Evolutionary conservation across 208 protist genomes (phyloP).

Genomic region (Trypanosomatidae sp.): DNA sequence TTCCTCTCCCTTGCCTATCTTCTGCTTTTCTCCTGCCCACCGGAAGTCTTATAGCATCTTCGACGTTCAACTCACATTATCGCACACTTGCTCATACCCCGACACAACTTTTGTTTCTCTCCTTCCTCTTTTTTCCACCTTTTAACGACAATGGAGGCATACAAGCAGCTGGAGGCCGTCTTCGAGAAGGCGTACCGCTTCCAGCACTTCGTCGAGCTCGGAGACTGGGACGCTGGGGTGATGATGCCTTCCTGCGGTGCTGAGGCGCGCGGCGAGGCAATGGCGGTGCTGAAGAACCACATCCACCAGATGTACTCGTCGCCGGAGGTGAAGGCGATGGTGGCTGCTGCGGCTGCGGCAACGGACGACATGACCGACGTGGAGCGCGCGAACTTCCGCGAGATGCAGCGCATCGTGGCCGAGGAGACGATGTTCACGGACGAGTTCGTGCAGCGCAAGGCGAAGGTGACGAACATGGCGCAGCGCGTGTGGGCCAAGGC

Average conservation of each 20-base stretch:
- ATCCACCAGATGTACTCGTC: constrained; percentile 52
- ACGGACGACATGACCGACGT: constrained; percentile 32
- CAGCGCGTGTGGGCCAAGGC: constrained; percentile 42
- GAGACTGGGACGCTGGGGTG: constrained; percentile 54
- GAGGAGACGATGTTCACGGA: constrained; percentile 41
- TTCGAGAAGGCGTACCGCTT: constrained; percentile 43
- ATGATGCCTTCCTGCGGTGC: constrained; percentile 59
- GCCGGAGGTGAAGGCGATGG: constrained; percentile 22
- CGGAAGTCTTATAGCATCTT: too few species aligned
- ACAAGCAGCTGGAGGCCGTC: too few species aligned
- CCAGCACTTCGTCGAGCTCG: constrained; percentile 35
- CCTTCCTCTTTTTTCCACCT: too few species aligned
- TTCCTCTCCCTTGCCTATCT: too few species aligned
- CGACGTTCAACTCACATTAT: too few species aligned
- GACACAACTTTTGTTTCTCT: too few species aligned
- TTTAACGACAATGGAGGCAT: too few species aligned
- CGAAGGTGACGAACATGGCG: constrained; percentile 41
- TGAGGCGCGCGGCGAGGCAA: constrained; percentile 50
- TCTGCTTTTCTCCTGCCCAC: too few species aligned
- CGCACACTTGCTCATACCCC: too few species aligned
- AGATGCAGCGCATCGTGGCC: constrained; percentile 49
- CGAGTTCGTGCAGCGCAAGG: constrained; percentile 51
- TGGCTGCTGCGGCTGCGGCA: constrained; percentile 29
- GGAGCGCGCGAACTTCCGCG: constrained; percentile 58
- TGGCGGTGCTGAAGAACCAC: constrained; percentile 42